Evolutionary conservation across 2,329 filamentous ascomycete species (phyloP), one percentile per base, ranked within the genome.

Genomic region (Fusarium sp.): DNA sequence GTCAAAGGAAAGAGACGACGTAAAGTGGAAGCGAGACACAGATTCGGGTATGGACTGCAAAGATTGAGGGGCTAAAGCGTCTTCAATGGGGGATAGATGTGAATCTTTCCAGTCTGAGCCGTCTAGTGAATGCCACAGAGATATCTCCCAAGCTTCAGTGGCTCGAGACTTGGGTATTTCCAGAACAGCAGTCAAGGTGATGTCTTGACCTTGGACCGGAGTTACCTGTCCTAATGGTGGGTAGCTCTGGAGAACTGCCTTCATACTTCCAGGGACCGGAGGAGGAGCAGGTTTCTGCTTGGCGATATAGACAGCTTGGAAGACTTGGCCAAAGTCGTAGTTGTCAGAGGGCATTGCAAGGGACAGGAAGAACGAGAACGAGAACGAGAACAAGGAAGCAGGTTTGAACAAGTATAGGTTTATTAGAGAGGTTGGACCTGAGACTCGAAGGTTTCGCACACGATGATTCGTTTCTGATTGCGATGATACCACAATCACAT

Each of bases 151-250:
- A 18, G 83, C 74, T 65, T 87, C 82, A 14, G 86, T 80, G 7
- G 83, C 82, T 50, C 85, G 85, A 34, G 82, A 82, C 20, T 77
- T 79, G 40, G 87, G 86, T 42, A 90, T 87, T 71, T 94, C 89
- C 31, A 97, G 83, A 11, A 94, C 79, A 6, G 91, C 89, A 0
- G 86, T 89, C 70, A 97, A 90, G 1, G 78, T 76, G 38, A 91
- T 81, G 74, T 85, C 71, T 2, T 75, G 74, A 18, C 77, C 75
- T 25, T 82, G 78, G 18, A 92, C 75, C 53, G 87, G 83, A 2
- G 92, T 93, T 23, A 91, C 85, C 76, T 94, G 91, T 2, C 90
- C 92, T 56, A 97, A 79, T 1, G 93, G 88, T 11, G 94, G 94
- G 74, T 89, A 90, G 64, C 83, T 84, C 20, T 82, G 81, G 16